These are phyloP conservation scores for Penicillium occitanis DNA, from an alignment of 2,329 filamentous ascomycete genomes.

Conservation along the genomic window DNA sequence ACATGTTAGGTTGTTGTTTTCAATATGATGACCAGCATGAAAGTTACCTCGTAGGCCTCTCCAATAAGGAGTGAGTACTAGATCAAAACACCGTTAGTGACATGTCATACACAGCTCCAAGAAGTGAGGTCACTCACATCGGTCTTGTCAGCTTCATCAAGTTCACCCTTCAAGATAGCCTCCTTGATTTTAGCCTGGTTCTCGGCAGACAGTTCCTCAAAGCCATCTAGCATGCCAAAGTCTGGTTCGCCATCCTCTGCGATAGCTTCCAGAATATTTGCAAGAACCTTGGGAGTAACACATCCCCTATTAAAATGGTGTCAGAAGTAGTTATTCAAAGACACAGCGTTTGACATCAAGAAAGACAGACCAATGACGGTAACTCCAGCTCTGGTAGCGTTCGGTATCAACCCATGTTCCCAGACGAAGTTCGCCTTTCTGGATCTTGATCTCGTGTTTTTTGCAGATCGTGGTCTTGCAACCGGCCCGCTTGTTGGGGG, in stretches of 20 bases:
- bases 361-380: constrained; percentile 76
- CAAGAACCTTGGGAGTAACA: constrained; percentile 72
- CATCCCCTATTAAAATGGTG: constrained; percentile 69
- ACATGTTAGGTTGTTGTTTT: constrained; percentile 64
- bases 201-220: constrained; percentile 70
- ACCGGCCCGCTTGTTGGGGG: constrained; percentile 68
- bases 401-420: constrained; percentile 68
- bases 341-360: neutral
- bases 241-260: constrained; percentile 51
- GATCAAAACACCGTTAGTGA: neutral
- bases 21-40: neutral
- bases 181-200: constrained; percentile 70
- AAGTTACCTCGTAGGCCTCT: constrained; percentile 39
- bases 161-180: constrained; percentile 73
- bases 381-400: constrained; percentile 65
- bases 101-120: neutral
- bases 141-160: constrained; percentile 83
- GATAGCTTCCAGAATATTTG: constrained; percentile 58
- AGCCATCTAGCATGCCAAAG: constrained; percentile 73
- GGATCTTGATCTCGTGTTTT: constrained; percentile 66
- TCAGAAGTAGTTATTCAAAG: neutral
- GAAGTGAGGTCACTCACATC: constrained; percentile 60
- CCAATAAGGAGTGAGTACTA: constrained; percentile 58
- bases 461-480: constrained; percentile 77
- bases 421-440: constrained; percentile 75